Base-by-base conservation (phyloP, 805 yeast species). In the Hanseniaspora clermontiae region DNA sequence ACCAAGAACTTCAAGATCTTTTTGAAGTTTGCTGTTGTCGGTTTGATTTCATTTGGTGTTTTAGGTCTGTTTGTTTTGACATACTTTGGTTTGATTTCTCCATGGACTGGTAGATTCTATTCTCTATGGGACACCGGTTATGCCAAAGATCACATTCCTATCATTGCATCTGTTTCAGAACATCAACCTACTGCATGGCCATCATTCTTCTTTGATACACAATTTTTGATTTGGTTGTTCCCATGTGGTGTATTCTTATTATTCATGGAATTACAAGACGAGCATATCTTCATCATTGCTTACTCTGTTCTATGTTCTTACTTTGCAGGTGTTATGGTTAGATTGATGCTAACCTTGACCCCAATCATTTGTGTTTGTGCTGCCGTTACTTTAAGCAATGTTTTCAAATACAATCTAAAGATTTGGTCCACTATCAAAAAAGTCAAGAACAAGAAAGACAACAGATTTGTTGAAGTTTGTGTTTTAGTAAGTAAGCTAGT, bases 151-250 rank as follows among this genome's bases (percentile, higher is more conserved):
- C 98, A 93, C 68, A 93, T 93, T 65, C 99, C 98, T 47, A 93
- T 93, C 67, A 93, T 93, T 71, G 98, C 99, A 1, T 90, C 97
- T 3, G 98, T 93, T 40, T 87, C 96, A 14, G 99, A 93, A 74
- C 99, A 93, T 75, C 99, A 93, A 76, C 99, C 99, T 59, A 91
- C 97, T n/a, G 96, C 98, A 4, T 93, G 99, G 99, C 95, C 97
- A 11, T 82, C 97, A 12, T 95, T 93, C 70, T 93, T 88, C 79
- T 87, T 91, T 68, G 98, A 93, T 70, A 83, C 93, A 52, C 87
- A 82, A 65, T 80, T 91, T 76, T 76, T 93, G 71, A 87, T 91
- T 65, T 95, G 98, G 98, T 76, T 93, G 63, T 93, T 93, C 87
- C 98, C 99, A 54, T 97, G 90, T 6, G 99, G 98, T 61, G 84